Percentiles rank a stretch among this genome's conserved stretches.
phyloP scores from a whole-genome alignment of 331 rosid species.

The Acacia concinna region DNA sequence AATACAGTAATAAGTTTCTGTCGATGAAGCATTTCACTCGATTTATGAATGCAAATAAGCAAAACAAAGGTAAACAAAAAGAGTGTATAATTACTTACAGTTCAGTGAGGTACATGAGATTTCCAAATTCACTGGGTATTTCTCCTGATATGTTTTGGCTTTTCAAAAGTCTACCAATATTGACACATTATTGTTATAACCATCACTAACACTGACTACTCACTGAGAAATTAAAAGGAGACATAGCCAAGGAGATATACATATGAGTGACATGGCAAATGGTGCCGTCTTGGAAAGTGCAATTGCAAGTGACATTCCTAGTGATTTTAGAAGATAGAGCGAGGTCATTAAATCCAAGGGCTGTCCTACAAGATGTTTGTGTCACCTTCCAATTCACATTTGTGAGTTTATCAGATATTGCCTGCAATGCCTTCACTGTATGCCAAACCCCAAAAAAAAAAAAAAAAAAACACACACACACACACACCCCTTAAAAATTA shows the following conservation, averaged over 20 bases:
- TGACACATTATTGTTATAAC: neutral
- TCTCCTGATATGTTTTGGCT: slow-evolving; percentile 62
- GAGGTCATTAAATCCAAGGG: slow-evolving; percentile 33
- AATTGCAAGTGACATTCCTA: neutral
- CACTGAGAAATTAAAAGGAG: neutral
- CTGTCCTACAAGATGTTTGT: slow-evolving; percentile 46
- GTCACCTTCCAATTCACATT: slow-evolving; percentile 54
- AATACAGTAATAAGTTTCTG: neutral
- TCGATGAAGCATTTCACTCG: slow-evolving; percentile 39
- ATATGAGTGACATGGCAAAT: slow-evolving; percentile 60
- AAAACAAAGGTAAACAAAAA: neutral
- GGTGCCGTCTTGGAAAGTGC: neutral
- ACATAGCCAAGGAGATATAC: slow-evolving; percentile 29
- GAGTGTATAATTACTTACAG: slow-evolving; percentile 52
- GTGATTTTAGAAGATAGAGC: neutral
- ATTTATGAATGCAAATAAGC: neutral
- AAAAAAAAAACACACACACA: too few relatives aligned
- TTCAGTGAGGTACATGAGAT: slow-evolving; percentile 48
- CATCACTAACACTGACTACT: neutral
- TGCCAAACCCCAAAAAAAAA: neutral
- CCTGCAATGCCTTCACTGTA: slow-evolving; percentile 65
- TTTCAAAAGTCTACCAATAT: slow-evolving; percentile 45
- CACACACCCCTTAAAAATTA: neutral
- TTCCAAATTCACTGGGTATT: slow-evolving; percentile 69
- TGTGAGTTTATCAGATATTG: slow-evolving; percentile 57